Conservation (phyloP, 2,329 filamentous ascomycete genomes). For the Colletotrichum costaricense region DNA sequence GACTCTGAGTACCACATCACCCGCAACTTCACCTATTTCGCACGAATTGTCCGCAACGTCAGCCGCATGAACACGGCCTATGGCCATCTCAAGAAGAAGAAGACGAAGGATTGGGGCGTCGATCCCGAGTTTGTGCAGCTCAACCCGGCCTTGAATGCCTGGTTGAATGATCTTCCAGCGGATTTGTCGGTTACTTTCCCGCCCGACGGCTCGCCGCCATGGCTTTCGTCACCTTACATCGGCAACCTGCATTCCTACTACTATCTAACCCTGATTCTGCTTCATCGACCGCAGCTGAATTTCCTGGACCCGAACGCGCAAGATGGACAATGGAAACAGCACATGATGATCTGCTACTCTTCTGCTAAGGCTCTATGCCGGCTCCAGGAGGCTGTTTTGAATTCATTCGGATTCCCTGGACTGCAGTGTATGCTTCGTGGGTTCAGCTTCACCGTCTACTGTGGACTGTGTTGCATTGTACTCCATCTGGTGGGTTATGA, state of each 20-base stretch:
- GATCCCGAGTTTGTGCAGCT: conserved; percentile 86
- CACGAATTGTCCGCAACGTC: conserved; percentile 81
- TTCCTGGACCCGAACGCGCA: conserved; percentile 77
- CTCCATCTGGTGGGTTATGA: conserved; percentile 82
- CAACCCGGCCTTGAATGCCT: conserved; percentile 80
- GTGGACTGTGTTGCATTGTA: conserved; percentile 90
- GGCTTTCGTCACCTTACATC: conserved; percentile 87
- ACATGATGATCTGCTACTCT: conserved; percentile 87
- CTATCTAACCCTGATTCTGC: conserved; percentile 85
- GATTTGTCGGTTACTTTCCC: conserved; percentile 85
- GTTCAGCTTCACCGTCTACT: conserved; percentile 96
- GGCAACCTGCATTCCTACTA: conserved; percentile 93
- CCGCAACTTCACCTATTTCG: conserved; percentile 85
- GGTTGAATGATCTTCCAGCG: conserved; percentile 80
- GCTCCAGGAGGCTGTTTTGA: conserved; percentile 84
- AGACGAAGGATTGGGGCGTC: conserved; percentile 82
- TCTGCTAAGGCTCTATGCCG: conserved; percentile 88
- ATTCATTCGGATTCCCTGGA: conserved; percentile 81
- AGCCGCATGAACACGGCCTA: conserved; percentile 82
- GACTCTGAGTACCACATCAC: conserved; percentile 82
- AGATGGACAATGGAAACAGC: conserved; percentile 85
- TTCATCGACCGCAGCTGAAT: conserved; percentile 86
- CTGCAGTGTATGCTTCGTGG: conserved; percentile 93
- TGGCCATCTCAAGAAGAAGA: conserved; percentile 76
- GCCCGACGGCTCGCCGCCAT: conserved; percentile 81